Evolutionary conservation across 208 protist genomes (phyloP).

Genomic region (Zelonia costaricensis): DNA sequence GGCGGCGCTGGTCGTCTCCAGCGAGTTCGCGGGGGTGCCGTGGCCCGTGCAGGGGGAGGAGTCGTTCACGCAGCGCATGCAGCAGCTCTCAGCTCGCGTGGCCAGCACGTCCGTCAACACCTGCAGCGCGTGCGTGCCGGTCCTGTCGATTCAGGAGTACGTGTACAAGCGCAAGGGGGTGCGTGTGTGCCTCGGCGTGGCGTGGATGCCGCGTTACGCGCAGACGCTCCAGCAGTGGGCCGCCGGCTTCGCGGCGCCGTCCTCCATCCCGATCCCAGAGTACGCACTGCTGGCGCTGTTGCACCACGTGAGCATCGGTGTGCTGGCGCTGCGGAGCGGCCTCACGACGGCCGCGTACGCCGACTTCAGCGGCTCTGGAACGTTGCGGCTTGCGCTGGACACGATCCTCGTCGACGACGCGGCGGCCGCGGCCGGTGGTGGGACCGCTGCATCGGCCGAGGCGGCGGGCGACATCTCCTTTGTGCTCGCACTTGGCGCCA

Average conservation of each 20-base stretch:
- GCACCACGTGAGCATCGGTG: conserved; percentile 36
- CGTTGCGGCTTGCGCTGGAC: conserved; percentile 3
- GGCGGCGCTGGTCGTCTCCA: conserved; percentile 4
- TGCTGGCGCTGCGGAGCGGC: conserved; percentile 31
- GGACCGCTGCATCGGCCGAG: neutral
- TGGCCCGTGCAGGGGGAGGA: conserved; percentile 58
- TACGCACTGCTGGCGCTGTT: conserved; percentile 26
- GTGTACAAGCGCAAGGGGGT: conserved; percentile 31
- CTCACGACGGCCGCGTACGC: neutral
- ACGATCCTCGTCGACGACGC: conserved; percentile 12
- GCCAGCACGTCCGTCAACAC: conserved; percentile 30
- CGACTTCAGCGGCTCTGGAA: neutral
- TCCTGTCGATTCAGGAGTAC: conserved; percentile 46
- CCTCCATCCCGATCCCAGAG: conserved; percentile 39
- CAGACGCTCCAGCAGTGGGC: conserved; percentile 53
- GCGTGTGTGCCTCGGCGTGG: conserved; percentile 39
- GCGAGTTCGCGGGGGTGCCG: conserved; percentile 3
- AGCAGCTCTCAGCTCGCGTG: conserved; percentile 18
- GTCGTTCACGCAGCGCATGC: conserved; percentile 30
- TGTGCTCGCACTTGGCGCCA: too few species aligned
- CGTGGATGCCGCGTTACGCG: conserved; percentile 75
- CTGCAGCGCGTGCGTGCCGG: conserved; percentile 50
- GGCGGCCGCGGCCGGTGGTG: neutral
- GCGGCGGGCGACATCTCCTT: neutral
- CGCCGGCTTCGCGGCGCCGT: conserved; percentile 3